Evolutionary conservation across 805 yeast genomes (phyloP).

Genomic region (Candida nemodendra): DNA sequence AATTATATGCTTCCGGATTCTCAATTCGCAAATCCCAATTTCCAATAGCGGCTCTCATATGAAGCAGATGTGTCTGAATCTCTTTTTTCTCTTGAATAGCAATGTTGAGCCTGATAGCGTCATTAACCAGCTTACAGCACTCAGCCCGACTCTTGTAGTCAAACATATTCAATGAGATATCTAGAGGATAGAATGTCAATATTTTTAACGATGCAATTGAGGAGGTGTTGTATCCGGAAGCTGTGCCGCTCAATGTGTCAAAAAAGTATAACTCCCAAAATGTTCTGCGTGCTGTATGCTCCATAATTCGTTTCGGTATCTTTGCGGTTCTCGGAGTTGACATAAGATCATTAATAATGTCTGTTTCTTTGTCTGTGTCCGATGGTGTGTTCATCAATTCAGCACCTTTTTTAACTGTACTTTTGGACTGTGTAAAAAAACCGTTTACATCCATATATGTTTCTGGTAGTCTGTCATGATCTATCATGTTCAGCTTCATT

Average conservation of each 20-base stretch:
- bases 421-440: conserved; percentile 20
- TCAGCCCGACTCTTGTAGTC: conserved; percentile 49
- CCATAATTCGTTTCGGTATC: conserved; percentile 23
- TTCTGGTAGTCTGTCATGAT: conserved; percentile 28
- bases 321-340: conserved; percentile 18
- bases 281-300: conserved; percentile 42
- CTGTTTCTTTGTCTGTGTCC: conserved; percentile 18
- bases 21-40: conserved; percentile 49
- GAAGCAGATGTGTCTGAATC: conserved; percentile 35
- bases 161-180: conserved; percentile 36
- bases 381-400: conserved; percentile 18
- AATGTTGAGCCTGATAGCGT: conserved; percentile 47
- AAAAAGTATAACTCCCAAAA: conserved; percentile 54
- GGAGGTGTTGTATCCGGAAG: conserved; percentile 48
- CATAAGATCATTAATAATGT: conserved; percentile 13
- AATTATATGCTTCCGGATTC: conserved; percentile 40
- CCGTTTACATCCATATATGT: conserved; percentile 36
- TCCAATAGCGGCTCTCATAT: conserved; percentile 46
- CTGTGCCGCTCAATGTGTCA: conserved; percentile 53
- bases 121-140: conserved; percentile 47
- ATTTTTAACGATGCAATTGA: conserved; percentile 36
- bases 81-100: conserved; percentile 42
- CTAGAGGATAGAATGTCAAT: conserved; percentile 39
- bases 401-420: conserved; percentile 1
- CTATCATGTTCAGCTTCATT: conserved; percentile 40